Percentiles rank a stretch among this genome's conserved stretches.
Evolutionary conservation across 352 stramenopile genomes (phyloP).

Genomic region (Globisporangium abappressorium): DNA sequence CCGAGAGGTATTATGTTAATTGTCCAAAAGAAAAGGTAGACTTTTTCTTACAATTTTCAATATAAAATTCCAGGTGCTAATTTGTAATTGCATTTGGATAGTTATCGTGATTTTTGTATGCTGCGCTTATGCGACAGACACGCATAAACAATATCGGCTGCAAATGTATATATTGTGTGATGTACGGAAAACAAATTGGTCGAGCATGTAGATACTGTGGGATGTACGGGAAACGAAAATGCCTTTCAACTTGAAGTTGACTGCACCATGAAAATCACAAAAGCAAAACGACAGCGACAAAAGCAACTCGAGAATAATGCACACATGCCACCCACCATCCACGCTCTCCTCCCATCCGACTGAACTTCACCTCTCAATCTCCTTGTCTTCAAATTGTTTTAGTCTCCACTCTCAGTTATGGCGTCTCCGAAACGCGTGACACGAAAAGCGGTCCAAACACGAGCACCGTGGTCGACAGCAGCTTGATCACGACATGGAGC

Average conservation of each 20-base stretch:
- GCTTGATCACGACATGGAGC: conserved; percentile 98
- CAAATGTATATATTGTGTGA: too few species aligned
- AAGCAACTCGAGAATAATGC: conserved; percentile 22
- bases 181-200: too few species aligned
- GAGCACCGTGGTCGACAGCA: conserved; percentile 93
- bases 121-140: too few species aligned
- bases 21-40: too few species aligned
- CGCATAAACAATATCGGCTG: too few species aligned
- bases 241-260: too few species aligned
- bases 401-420: neutral
- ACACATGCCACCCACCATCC: conserved; percentile 7
- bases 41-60: too few species aligned
- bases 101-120: too few species aligned
- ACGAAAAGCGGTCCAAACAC: conserved; percentile 93
- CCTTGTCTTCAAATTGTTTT: neutral
- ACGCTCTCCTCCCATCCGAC: neutral
- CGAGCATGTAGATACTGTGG: too few species aligned
- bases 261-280: neutral
- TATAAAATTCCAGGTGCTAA: neutral
- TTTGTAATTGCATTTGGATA: neutral
- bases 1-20: too few species aligned
- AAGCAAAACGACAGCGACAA: conserved; percentile 13
- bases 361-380: neutral
- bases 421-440: conserved; percentile 39
- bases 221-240: too few species aligned